Conservation (phyloP, 306 rosid species). For the Quercus suber region DNA sequence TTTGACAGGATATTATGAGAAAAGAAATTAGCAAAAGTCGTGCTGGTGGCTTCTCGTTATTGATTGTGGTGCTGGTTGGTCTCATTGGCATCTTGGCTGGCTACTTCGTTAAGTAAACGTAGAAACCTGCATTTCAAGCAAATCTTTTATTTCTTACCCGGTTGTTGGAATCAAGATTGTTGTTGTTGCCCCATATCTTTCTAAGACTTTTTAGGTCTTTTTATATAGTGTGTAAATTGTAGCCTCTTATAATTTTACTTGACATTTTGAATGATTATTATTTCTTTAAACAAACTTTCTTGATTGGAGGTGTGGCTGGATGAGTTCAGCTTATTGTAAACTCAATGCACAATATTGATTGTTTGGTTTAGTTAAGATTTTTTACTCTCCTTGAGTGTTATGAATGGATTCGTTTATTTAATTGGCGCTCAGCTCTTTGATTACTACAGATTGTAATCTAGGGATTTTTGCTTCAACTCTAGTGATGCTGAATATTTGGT, state of each 20-base stretch:
- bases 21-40: slow-evolving; percentile 23
- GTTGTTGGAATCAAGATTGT: slow-evolving; percentile 10
- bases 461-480: too few relatives aligned
- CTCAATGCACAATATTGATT: background rate
- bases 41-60: slow-evolving; percentile 30
- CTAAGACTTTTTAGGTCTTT: background rate
- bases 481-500: too few relatives aligned
- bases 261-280: background rate
- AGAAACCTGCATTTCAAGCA: slow-evolving; percentile 1
- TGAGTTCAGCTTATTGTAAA: background rate
- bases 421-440: too few relatives aligned
- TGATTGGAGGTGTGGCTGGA: background rate
- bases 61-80: slow-evolving; percentile 35
- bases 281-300: background rate
- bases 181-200: background rate
- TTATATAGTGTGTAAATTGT: background rate
- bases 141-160: background rate
- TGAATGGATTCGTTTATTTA: too few relatives aligned
- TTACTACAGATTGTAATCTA: too few relatives aligned
- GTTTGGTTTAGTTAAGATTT: background rate
- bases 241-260: background rate
- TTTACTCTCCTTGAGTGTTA: background rate
- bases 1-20: slow-evolving; percentile 34
- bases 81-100: slow-evolving; percentile 40
- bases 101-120: slow-evolving; percentile 29